These are phyloP conservation scores for Parathielavia appendiculata DNA, from an alignment of 495 filamentous ascomycete species.

Conservation along the genomic window DNA sequence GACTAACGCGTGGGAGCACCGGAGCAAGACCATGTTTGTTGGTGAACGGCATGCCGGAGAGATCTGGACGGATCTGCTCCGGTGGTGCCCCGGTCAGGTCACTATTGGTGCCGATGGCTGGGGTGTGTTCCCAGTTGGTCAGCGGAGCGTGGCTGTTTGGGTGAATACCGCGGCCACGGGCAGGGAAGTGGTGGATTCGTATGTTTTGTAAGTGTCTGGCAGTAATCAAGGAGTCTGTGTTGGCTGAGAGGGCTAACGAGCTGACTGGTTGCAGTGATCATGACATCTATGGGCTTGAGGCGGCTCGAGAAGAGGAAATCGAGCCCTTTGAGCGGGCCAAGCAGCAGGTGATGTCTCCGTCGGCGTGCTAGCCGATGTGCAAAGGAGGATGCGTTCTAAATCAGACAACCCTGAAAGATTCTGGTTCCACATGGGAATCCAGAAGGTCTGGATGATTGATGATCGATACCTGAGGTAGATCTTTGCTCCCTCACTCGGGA, in stretches of 20 bases:
- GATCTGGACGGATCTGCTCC: constrained; percentile 59
- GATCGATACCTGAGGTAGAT: no score
- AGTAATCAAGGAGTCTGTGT: no score
- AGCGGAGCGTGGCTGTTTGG: constrained; percentile 56
- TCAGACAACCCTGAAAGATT: no score
- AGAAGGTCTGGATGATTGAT: no score
- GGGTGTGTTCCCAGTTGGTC: constrained; percentile 49
- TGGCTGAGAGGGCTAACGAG: background rate
- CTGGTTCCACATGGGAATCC: no score
- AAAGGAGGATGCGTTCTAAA: no score
- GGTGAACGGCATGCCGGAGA: constrained; percentile 53
- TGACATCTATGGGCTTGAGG: background rate
- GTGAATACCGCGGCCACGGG: constrained; percentile 51
- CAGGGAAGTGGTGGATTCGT: constrained; percentile 20
- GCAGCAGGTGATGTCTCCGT: no score
- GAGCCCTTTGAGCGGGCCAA: background rate
- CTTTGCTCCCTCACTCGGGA: constrained; percentile 39
- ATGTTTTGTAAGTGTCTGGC: constrained; percentile 19
- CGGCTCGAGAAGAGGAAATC: background rate
- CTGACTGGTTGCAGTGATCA: background rate
- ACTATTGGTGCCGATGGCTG: constrained; percentile 53
- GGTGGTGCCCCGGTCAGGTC: constrained; percentile 44
- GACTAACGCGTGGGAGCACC: constrained; percentile 46
- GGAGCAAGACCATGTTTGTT: constrained; percentile 54
- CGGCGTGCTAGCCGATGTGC: no score